A percentile compares a stretch with the other conserved stretches of the same genome.
Evolutionary conservation across 306 rosid species (phyloP).

Genomic region (Fragaria ananassa): DNA sequence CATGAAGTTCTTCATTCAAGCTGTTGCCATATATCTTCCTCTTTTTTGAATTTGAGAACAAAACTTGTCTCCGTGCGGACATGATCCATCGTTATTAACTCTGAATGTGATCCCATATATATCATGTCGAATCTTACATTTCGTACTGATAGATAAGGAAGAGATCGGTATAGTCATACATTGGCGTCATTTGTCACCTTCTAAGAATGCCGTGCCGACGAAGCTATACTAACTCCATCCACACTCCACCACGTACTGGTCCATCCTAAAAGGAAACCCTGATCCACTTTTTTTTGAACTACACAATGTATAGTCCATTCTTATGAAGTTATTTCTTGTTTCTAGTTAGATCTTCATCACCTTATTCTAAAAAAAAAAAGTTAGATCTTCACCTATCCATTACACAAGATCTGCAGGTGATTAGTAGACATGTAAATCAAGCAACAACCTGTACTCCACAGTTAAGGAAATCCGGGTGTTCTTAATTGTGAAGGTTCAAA

Average conservation of each 20-base stretch:
- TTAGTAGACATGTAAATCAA: not conserved
- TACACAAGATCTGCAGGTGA: not conserved
- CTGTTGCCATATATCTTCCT: not conserved
- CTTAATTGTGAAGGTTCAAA: not conserved
- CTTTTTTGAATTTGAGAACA: not conserved
- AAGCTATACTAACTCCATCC: not conserved
- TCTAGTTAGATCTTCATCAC: not conserved
- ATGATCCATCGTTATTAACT: not conserved
- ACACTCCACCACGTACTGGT: not conserved
- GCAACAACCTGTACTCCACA: not conserved
- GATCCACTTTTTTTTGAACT: not conserved
- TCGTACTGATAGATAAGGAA: not conserved
- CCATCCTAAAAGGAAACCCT: not conserved
- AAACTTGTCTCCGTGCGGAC: not conserved
- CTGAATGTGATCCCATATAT: not conserved
- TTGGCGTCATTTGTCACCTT: not conserved
- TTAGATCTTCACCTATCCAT: not conserved
- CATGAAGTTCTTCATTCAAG: not conserved
- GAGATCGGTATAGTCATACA: not conserved
- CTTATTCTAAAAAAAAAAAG: too few species aligned
- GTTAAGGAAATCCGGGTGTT: not conserved
- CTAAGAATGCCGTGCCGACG: constrained; percentile 5
- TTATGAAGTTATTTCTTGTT: not conserved
- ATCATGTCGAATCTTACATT: not conserved
- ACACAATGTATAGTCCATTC: not conserved